These are phyloP conservation scores for Stephanodiscus minutulus DNA, from an alignment of 108 stramenopile species.

Conservation along the genomic window DNA sequence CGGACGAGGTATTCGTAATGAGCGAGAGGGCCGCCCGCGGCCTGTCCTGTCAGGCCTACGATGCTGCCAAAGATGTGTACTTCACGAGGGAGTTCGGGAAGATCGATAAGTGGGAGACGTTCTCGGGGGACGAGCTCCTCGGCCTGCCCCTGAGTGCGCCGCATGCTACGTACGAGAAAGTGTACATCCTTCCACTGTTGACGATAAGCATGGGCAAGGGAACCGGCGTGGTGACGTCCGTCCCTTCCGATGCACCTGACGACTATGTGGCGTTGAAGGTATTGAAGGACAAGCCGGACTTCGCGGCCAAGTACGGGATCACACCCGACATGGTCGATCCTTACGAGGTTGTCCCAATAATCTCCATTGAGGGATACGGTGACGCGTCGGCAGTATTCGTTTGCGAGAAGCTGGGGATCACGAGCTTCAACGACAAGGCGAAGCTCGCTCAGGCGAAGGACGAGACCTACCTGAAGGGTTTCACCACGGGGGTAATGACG, in stretches of 20 bases:
- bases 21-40: constrained; percentile 88
- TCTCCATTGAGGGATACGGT: constrained; percentile 96
- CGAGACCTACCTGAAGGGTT: constrained; percentile 96
- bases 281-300: constrained; percentile 93
- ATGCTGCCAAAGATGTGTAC: constrained; percentile 62
- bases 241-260: constrained; percentile 98
- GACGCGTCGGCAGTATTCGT: constrained; percentile 87
- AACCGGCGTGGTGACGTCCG: constrained; percentile 97
- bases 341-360: constrained; percentile 97
- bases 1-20: constrained; percentile 92
- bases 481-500: constrained; percentile 95
- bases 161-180: constrained; percentile 90
- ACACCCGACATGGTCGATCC: constrained; percentile 93
- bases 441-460: constrained; percentile 95
- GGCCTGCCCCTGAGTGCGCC: constrained; percentile 94
- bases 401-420: constrained; percentile 96
- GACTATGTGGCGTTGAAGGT: constrained; percentile 96
- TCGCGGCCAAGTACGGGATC: constrained; percentile 94
- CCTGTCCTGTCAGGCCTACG: constrained; percentile 88
- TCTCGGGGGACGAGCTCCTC: constrained; percentile 90
- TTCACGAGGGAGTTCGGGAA: constrained; percentile 87
- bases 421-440: constrained; percentile 90
- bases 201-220: constrained; percentile 98
- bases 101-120: constrained; percentile 78
- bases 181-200: constrained; percentile 96